Base-by-base conservation (phyloP, 768 basidiomycete species). In the Heimioporus sp. region DNA sequence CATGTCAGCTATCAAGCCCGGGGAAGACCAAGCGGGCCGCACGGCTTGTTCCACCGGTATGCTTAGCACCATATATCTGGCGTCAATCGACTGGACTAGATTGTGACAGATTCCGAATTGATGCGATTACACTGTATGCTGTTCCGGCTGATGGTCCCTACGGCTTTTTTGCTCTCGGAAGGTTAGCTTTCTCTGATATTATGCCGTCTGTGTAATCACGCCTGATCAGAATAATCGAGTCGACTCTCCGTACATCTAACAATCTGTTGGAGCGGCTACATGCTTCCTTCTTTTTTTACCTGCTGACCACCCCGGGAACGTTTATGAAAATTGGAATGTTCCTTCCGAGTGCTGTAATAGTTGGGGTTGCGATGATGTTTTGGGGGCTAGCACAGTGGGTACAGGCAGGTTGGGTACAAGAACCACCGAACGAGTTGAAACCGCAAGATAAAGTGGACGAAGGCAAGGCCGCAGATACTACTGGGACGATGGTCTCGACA, bases 211-310 rank as follows among this genome's bases (percentile, higher is more conserved):
- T 37, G 17, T 55, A 32, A 41, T 44, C 41, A 58, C 20, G 16
- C 24, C 10, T 46, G 21, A 21, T 21, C 53, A 95, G 93, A 40
- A 79, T 87, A 41, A 65, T 94, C 35, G 97, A 99, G 72, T 93
- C 92, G 2, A 85, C 89, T 13, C 77, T 97, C 31, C 82, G 95
- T 52, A 90, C 94, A 13, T 82, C 85, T 65, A 98, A 97, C 70
- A 99, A 99, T 65, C 80, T 98, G 7, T 79, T 98, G 17, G 97
- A 99, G 65, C 85, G 97, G 15, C 82, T 98, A 19, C 97, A 99
- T 67, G 95, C 95, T 2, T 98, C 96, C 0, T 95, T 96, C 72
- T 98, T 98, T 76, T 94, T 98, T 73, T 98, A 95, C 72, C 76
- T 98, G 54, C 60, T 72, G 19, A 65, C 69, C 12, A 70, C 73